A percentile compares a stretch with the other conserved stretches of the same genome.
phyloP scores from a whole-genome alignment of 106 monocot species.

The Vanilla planifolia region DNA sequence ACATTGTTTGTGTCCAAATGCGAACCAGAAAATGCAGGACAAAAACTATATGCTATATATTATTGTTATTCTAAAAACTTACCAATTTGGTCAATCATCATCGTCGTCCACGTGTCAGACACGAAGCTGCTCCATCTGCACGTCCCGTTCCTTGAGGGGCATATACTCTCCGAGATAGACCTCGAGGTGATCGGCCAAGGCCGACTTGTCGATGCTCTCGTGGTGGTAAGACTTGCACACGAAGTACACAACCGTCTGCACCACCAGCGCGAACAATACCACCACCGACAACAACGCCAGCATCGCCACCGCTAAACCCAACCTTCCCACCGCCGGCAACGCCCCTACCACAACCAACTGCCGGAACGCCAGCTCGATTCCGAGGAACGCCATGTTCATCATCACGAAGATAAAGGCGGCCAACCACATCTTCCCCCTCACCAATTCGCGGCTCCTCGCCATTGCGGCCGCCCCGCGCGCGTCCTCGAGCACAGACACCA shows the following conservation, averaged over 20 bases:
- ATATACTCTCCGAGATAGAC: conserved; percentile 76
- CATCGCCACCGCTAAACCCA: conserved; percentile 19
- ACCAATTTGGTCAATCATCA: no score
- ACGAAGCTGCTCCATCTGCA: conserved; percentile 57
- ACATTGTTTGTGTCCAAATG: no score
- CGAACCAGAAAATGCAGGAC: no score
- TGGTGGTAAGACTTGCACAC: conserved; percentile 92
- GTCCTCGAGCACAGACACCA: conserved; percentile 62
- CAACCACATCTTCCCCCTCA: conserved; percentile 51
- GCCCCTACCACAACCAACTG: conserved; percentile 32
- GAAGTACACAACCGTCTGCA: conserved; percentile 78
- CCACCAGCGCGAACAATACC: conserved; percentile 47
- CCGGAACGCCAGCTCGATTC: conserved; percentile 47
- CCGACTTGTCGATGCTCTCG: conserved; percentile 79
- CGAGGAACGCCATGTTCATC: conserved; percentile 38
- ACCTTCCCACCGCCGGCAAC: conserved; percentile 2
- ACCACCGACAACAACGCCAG: conserved; percentile 23
- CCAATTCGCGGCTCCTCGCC: conserved; percentile 32
- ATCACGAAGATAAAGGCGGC: conserved; percentile 43
- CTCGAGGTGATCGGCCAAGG: conserved; percentile 73
- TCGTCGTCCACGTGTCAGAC: no score
- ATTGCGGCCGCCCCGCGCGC: conserved; percentile 40
- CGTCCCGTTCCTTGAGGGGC: conserved; percentile 56
- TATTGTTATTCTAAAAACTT: no score
- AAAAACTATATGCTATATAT: no score